phyloP scores from a whole-genome alignment of 352 stramenopile species.

The Phytopythium helicoides region DNA sequence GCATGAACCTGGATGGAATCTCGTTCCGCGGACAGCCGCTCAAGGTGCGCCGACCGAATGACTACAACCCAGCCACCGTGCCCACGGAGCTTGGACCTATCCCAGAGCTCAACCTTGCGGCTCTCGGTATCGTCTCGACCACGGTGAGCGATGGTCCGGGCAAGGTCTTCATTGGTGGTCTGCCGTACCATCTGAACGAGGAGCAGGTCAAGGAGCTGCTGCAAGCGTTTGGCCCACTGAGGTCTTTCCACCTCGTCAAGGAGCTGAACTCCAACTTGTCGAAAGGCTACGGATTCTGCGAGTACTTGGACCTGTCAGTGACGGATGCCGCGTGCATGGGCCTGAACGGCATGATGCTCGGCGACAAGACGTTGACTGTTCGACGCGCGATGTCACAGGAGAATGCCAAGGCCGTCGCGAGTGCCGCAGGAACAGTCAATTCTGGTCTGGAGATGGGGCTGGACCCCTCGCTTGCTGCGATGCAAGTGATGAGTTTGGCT shows the following conservation, averaged over 20 bases:
- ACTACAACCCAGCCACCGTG: constrained; percentile 94
- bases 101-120: constrained; percentile 85
- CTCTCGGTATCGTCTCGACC: constrained; percentile 93
- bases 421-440: constrained; percentile 63
- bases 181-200: constrained; percentile 97
- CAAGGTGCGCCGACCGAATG: constrained; percentile 96
- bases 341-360: constrained; percentile 95
- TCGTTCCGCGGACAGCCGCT: constrained; percentile 92
- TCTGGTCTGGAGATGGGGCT: constrained; percentile 64
- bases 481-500: constrained; percentile 72
- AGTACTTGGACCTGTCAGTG: constrained; percentile 92
- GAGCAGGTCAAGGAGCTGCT: constrained; percentile 95
- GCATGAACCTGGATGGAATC: constrained; percentile 95
- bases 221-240: constrained; percentile 92
- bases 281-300: constrained; percentile 98
- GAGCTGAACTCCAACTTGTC: constrained; percentile 87
- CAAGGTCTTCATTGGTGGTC: constrained; percentile 98
- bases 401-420: constrained; percentile 61
- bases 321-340: constrained; percentile 92
- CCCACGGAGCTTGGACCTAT: constrained; percentile 86
- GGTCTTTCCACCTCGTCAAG: constrained; percentile 97
- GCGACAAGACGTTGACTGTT: constrained; percentile 91
- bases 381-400: constrained; percentile 81
- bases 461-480: constrained; percentile 56
- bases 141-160: constrained; percentile 96